Conservation (phyloP, 2,329 filamentous ascomycete genomes). For the Neonectria faginata region DNA sequence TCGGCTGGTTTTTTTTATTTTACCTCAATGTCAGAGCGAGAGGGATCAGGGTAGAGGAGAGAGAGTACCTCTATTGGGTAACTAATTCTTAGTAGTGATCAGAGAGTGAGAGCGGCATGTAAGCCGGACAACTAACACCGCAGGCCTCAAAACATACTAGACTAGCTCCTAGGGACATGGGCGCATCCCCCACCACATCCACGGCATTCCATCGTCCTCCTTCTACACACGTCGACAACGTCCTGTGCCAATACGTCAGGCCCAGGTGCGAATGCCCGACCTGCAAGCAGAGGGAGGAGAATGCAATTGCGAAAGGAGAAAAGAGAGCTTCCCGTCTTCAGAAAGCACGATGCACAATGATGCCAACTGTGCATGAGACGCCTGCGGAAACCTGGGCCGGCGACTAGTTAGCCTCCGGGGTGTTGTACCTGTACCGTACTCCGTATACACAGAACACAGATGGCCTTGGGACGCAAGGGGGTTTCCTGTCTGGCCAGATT, state of each 20-base stretch:
- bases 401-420: too few species aligned
- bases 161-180: too few species aligned
- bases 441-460: too few species aligned
- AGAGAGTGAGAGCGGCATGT: background rate
- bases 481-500: conserved; percentile 29
- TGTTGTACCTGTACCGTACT: too few species aligned
- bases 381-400: background rate
- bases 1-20: background rate
- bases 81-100: too few species aligned
- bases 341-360: conserved; percentile 17
- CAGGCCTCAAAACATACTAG: conserved; percentile 3
- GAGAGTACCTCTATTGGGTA: too few species aligned
- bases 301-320: background rate
- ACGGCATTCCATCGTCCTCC: background rate
- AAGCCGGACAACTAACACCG: background rate
- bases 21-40: background rate
- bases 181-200: background rate
- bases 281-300: too few species aligned
- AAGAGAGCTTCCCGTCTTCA: background rate
- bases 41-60: too few species aligned
- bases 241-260: background rate
- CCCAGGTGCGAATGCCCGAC: background rate
- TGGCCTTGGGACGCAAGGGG: too few species aligned
- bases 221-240: too few species aligned
- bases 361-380: conserved; percentile 15